Base-by-base conservation (phyloP, 805 yeast species). In the Debaryomyces tyrocola region DNA sequence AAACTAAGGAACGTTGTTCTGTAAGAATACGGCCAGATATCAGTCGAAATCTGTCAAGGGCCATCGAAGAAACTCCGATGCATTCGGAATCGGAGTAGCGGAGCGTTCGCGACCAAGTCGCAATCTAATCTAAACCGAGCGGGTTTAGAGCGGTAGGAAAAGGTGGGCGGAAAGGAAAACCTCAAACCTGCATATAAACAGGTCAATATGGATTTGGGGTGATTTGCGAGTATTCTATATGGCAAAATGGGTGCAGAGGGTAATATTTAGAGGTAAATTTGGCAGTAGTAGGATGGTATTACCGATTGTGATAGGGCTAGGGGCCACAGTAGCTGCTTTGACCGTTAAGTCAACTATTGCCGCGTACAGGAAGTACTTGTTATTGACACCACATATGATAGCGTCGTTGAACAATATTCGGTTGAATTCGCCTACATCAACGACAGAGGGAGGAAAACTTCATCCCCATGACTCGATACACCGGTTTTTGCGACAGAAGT, bases 231-330 rank as follows among this genome's bases (percentile, higher is more conserved):
- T 9, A 24, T 24, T 24, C 27, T 24, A 9, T 24, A 24, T 24
- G 27, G 27, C 27, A 24, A 24, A 24, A 24, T 24, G 5, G 27
- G 27, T 24, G 27, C 27, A 24, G 27, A 24, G 10, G 27, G 27
- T 24, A 24, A 2, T 24, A 24, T 24, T 24, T 24, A 7, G 7
- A 9, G 10, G 27, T 24, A 24, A 24, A 24, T 7, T 7, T 9
- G 10, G 10, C 10, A 9, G 27, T 4, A 24, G 27, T 9, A 24
- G 27, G 27, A 59, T 60, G 66, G 64, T 79, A 20, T 63, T 79
- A 27, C 85, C 85, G 17, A 68, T 81, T 11, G 59, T 81, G 15
- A 48, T 79, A 12, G 85, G 84, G 6, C 41, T 78, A n/a, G 85
- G 84, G 0, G 77, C 75, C 3, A 77, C 86, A 0, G 50, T 74